phyloP scores from a whole-genome alignment of 306 rosid genomes.

The Oxytropis ochrocephala region DNA sequence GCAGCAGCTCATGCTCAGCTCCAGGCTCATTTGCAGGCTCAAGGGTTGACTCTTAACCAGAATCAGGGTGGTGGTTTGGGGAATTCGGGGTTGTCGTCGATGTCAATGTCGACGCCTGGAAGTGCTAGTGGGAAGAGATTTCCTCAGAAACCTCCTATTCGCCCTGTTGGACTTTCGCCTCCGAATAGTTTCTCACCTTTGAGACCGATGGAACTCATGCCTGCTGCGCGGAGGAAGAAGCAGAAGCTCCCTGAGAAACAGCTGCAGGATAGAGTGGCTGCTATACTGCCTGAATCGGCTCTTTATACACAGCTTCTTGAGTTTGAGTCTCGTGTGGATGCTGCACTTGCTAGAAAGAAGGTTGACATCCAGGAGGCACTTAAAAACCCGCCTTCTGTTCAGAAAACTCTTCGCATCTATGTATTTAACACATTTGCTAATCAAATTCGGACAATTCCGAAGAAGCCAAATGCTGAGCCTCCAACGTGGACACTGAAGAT shows the following conservation, averaged over 20 bases:
- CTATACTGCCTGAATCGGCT: conserved; percentile 81
- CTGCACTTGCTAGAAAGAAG: conserved; percentile 89
- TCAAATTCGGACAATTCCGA: conserved; percentile 71
- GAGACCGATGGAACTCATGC: conserved; percentile 72
- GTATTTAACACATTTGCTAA: conserved; percentile 88
- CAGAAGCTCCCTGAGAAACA: conserved; percentile 95
- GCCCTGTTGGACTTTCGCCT: conserved; percentile 68
- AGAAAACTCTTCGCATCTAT: conserved; percentile 91
- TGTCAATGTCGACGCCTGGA: conserved; percentile 43
- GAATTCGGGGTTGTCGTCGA: conserved; percentile 51
- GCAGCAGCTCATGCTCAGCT: conserved; percentile 75
- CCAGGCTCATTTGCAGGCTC: conserved; percentile 96
- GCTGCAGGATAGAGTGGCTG: conserved; percentile 85
- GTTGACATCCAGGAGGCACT: conserved; percentile 97
- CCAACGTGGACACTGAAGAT: conserved; percentile 96
- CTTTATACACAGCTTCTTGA: conserved; percentile 95
- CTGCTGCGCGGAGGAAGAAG: conserved; percentile 81
- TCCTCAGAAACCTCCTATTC: conserved; percentile 78
- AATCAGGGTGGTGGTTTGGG: conserved; percentile 54
- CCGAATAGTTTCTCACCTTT: conserved; percentile 49
- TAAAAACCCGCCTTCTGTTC: conserved; percentile 74
- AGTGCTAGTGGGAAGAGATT: conserved; percentile 53
- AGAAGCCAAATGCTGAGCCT: conserved; percentile 81
- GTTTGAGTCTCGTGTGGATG: conserved; percentile 89
- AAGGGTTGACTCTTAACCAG: conserved; percentile 64